phyloP scores from a whole-genome alignment of 2,329 filamentous ascomycete species.

The Fusarium aywerte region DNA sequence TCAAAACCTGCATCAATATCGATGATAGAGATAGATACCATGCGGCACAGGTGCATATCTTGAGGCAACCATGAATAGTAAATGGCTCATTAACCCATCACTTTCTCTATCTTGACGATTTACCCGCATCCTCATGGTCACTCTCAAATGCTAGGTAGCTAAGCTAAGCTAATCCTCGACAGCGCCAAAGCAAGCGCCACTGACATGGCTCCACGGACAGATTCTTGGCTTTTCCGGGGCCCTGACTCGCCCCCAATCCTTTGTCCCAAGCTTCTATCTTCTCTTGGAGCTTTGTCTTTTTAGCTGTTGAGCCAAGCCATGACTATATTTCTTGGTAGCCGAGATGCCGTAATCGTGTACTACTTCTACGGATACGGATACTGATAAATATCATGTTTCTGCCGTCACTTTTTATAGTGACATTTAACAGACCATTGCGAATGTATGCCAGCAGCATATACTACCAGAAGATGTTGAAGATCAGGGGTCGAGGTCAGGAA shows the following conservation, averaged over 20 bases:
- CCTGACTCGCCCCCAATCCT: slow-evolving; percentile 23
- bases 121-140: slow-evolving; percentile 2
- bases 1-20: background rate
- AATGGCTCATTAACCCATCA: background rate
- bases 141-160: background rate
- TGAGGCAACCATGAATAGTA: slow-evolving; percentile 33
- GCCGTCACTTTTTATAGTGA: background rate
- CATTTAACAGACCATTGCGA: background rate
- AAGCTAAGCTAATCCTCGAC: slow-evolving; percentile 6
- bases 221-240: slow-evolving; percentile 19
- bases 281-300: background rate
- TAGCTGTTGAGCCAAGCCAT: slow-evolving; percentile 11
- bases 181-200: slow-evolving; percentile 15
- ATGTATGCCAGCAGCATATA: too few species aligned
- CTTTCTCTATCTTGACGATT: slow-evolving; percentile 13
- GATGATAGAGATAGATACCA: slow-evolving; percentile 8
- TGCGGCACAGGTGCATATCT: slow-evolving; percentile 36
- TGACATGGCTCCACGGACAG: slow-evolving; percentile 15
- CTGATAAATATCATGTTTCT: slow-evolving; percentile 6
- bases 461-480: background rate
- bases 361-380: background rate
- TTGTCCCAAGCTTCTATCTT: slow-evolving; percentile 2
- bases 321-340: slow-evolving; percentile 29
- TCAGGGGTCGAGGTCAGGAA: slow-evolving; percentile 19
- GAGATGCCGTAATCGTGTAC: slow-evolving; percentile 33